Evolutionary conservation across 108 stramenopile genomes (phyloP), one percentile per base, ranked within the genome.

Genomic region (Phaeodactylum tricornutum): DNA sequence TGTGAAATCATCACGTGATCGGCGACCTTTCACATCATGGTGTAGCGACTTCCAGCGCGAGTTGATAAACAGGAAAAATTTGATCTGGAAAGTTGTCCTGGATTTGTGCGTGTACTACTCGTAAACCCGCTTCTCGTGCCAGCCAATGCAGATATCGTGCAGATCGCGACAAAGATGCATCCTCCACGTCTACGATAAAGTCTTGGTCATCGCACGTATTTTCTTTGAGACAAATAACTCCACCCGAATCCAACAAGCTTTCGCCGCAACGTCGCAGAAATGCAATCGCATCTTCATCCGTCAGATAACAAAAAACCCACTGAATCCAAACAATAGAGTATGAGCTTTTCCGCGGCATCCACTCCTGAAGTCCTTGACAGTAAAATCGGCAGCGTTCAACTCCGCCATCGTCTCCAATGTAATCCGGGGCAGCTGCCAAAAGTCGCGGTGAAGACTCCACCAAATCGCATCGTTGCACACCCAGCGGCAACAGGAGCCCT

Each of bases 321-420:
- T 96, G 95, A 32, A 96, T 75, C 89, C 92, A 96, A 43, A 96
- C 71, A 5, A 96, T 56, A 53, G 87, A 73, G 66, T 91, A 87
- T 27, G 56, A 66, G 7, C 47, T 65, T 4, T 69, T 51, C 16
- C 40, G 38, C 7, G 95, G 95, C 42, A 55, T 43, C 71, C 90
- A 96, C 28, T 94, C 89, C 72, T 95, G 87, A 47, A 90, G 49
- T 14, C 81, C 89, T 0, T 52, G 15, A 47, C 87, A 91, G 47
- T 76, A 74, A 66, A 71, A 95, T n/a, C 79, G 66, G 53, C 84
- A 84, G 39, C 57, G 61, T 19, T 55, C 27, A 26, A 73, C 72
- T 29, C 48, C 58, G n/a, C 47, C 25, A 2, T 35, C 41, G 20
- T 56, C 24, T 2, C 82, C 89, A 41, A 96, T 64, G 55, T 88